Evolutionary conservation across 352 stramenopile species (phyloP).

Genomic region (Phytophthora palmivora): DNA sequence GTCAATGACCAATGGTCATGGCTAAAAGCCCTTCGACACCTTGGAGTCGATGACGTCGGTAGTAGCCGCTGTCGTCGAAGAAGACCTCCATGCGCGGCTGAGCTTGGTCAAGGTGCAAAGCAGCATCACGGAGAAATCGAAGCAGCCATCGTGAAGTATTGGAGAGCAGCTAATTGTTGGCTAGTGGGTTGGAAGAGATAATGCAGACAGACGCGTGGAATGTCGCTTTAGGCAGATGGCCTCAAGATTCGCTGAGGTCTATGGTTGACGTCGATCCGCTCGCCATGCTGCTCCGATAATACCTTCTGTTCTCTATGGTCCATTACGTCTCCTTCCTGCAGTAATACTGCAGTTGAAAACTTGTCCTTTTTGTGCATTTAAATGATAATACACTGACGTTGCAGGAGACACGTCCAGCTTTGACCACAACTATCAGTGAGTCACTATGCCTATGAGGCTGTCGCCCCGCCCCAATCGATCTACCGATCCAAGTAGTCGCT

Average conservation of each 20-base stretch:
- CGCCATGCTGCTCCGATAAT: too few species aligned
- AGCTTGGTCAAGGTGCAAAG: background rate
- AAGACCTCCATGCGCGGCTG: conserved; percentile 8
- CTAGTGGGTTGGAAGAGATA: conserved; percentile 6
- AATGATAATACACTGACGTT: conserved; percentile 18
- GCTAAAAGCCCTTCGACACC: too few species aligned
- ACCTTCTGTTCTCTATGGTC: background rate
- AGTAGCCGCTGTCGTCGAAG: conserved; percentile 5
- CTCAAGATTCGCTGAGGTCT: background rate
- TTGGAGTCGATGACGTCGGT: too few species aligned
- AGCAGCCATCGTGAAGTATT: background rate
- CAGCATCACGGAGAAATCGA: conserved; percentile 7
- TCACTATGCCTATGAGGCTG: conserved; percentile 21
- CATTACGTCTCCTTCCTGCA: background rate
- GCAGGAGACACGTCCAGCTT: background rate
- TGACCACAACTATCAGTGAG: too few species aligned
- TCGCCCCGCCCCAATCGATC: conserved; percentile 22
- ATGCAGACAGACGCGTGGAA: conserved; percentile 3
- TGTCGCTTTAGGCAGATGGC: background rate
- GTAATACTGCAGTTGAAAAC: background rate
- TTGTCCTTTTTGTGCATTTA: conserved; percentile 23
- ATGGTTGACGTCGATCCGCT: too few species aligned
- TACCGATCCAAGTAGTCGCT: conserved; percentile 10
- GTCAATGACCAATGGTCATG: too few species aligned
- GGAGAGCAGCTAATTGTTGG: background rate